Evolutionary conservation across 495 filamentous ascomycete species (phyloP), one percentile per base, ranked within the genome.

Genomic region (Monascus purpureus): DNA sequence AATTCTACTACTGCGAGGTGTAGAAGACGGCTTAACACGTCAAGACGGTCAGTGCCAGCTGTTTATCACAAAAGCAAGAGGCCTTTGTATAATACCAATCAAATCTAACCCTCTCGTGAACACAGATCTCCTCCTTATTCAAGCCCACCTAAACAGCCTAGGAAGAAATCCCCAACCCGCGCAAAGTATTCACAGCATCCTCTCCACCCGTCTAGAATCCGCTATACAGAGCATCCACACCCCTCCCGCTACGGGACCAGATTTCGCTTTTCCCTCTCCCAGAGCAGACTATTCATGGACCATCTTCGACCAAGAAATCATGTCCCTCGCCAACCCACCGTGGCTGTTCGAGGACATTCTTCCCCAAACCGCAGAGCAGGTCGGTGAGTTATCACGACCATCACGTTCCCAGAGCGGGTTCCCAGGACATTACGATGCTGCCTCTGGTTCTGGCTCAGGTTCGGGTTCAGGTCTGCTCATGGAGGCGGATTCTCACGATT

Each of bases 281-380:
- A 36, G 29, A 6, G 29, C 38, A 13, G 51, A 61, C 25, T 44
- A 44, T 15, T 50, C 53, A 4, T 59, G 55, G 55, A 45, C 53
- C 3, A 57, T 61, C 20, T 61, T 61, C 17, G 57, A 61, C 23
- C 51, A 59, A 30, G 50, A 55, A 12, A 57, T 52, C 14, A 45
- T 59, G 42, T 38, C 43, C n/a, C 39, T 59, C 6, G 49, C 51
- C 14, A 52, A 52, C 15, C 49, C 46, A 17, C 41, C 49, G 1
- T 54, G 46, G 49, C 19, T 55, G 2, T 51, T 49, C 17, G 32
- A 55, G 4, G 51, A 48, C n/a, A 29, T 31, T 12, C 28, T 31
- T n/a, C 15, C 35, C 5, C 14, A 33, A 8, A 19, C 12, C 11
- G 3, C 11, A 6, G 25, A 26, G 9, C 29, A 27, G 15, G 19